phyloP scores from a whole-genome alignment of 2,329 filamentous ascomycete genomes.

The Botryotinia globosa region DNA sequence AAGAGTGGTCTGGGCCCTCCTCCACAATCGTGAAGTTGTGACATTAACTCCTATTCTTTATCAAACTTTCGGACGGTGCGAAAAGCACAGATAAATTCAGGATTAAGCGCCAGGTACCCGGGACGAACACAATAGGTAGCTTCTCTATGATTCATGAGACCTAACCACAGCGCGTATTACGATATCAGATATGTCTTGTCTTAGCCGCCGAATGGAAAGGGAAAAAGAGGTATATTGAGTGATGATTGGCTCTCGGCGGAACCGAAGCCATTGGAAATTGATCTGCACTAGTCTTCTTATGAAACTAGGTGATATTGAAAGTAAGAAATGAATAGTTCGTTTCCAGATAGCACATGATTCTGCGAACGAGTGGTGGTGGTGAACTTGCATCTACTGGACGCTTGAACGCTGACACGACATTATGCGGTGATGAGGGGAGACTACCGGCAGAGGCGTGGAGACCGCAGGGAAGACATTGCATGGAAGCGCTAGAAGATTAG shows the following conservation, averaged over 20 bases:
- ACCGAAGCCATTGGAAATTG: not conserved
- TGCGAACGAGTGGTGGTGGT: conserved; percentile 19
- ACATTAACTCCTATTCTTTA: not conserved
- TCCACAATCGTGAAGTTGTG: conserved; percentile 1
- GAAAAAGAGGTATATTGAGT: not conserved
- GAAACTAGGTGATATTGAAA: not conserved
- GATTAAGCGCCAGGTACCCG: conserved; percentile 20
- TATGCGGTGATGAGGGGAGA: conserved; percentile 16
- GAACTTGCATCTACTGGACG: not conserved
- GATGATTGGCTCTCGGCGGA: conserved; percentile 11
- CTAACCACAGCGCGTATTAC: conserved; percentile 10
- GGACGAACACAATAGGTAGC: not conserved
- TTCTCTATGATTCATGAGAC: conserved; percentile 2
- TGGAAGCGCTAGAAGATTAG: conserved; percentile 21
- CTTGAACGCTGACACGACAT: conserved; percentile 19
- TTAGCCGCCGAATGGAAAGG: conserved; percentile 13
- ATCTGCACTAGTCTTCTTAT: not conserved
- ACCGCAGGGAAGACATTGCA: conserved; percentile 9
- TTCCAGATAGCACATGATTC: conserved; percentile 11
- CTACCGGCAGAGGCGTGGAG: conserved; percentile 16
- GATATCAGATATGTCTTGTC: not conserved
- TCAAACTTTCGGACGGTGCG: not conserved
- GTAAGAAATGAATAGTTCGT: conserved; percentile 3
- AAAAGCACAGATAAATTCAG: conserved; percentile 6
- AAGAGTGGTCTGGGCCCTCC: conserved; percentile 7